Evolutionary conservation across 2,329 filamentous ascomycete genomes (phyloP).

Genomic region (Stagonosporopsis vannaccii): DNA sequence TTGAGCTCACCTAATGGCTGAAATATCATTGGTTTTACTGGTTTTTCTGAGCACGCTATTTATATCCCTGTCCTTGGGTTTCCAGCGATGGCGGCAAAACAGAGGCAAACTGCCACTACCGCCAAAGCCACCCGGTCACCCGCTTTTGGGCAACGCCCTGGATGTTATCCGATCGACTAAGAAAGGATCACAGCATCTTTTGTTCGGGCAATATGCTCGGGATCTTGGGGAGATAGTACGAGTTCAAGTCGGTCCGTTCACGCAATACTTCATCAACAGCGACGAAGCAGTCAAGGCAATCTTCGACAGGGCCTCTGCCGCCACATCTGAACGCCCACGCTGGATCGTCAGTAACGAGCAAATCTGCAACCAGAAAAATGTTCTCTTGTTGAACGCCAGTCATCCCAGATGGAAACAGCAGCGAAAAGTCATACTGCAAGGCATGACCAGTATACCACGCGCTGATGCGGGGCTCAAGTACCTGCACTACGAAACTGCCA

Average conservation of each 20-base stretch:
- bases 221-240: conserved; percentile 11
- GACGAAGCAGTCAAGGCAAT: conserved; percentile 53
- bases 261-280: conserved; percentile 45
- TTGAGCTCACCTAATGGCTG: background rate
- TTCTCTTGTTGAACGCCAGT: conserved; percentile 8
- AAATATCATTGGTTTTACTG: background rate
- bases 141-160: conserved; percentile 10
- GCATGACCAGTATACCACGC: conserved; percentile 16
- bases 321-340: conserved; percentile 44
- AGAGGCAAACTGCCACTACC: conserved; percentile 10
- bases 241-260: conserved; percentile 13
- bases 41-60: background rate
- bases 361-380: conserved; percentile 19
- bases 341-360: conserved; percentile 21
- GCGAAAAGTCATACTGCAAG: conserved; percentile 14
- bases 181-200: conserved; percentile 7
- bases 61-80: background rate
- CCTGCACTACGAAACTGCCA: conserved; percentile 19
- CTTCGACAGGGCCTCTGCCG: conserved; percentile 46
- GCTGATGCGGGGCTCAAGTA: conserved; percentile 13
- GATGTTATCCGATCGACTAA: conserved; percentile 10
- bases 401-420: conserved; percentile 15
- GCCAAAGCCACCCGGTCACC: conserved; percentile 7
- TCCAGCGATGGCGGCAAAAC: conserved; percentile 3
- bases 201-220: conserved; percentile 10